A percentile compares a stretch with the other conserved stretches of the same genome.
phyloP scores from a whole-genome alignment of 2,329 filamentous ascomycete genomes.

The Celoporthe dispersa region DNA sequence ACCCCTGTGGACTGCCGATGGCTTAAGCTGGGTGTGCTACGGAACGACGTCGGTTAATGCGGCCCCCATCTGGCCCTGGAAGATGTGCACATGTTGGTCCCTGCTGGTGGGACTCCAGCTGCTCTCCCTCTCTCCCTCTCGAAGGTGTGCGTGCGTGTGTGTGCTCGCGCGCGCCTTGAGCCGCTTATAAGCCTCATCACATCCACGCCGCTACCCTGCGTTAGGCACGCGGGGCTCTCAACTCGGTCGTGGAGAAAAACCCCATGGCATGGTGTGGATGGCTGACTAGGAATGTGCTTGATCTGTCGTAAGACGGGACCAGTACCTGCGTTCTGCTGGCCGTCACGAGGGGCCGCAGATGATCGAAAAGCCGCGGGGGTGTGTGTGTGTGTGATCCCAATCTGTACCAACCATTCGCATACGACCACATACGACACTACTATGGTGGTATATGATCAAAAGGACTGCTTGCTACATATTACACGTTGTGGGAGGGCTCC shows the following conservation, averaged over 20 bases:
- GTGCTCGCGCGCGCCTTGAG: background rate
- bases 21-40: constrained; percentile 3
- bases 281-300: constrained; percentile 18
- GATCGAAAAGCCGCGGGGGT: constrained; percentile 11
- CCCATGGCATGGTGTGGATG: constrained; percentile 13
- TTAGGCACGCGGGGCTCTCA: constrained; percentile 17
- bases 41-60: constrained; percentile 3
- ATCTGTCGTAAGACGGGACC: constrained; percentile 23
- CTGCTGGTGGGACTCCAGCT: background rate
- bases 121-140: too few species aligned
- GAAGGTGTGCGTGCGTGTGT: too few species aligned
- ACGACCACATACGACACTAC: background rate
- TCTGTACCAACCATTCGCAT: background rate
- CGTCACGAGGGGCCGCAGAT: constrained; percentile 31
- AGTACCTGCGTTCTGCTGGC: constrained; percentile 29
- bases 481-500: background rate
- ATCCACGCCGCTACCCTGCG: background rate
- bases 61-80: background rate
- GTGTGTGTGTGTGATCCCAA: background rate
- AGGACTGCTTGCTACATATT: background rate
- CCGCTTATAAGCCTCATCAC: constrained; percentile 16
- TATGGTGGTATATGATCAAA: background rate
- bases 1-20: constrained; percentile 11
- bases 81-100: background rate
- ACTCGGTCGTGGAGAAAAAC: background rate